A percentile compares a stretch with the other conserved stretches of the same genome.
phyloP scores from a whole-genome alignment of 352 stramenopile species.

The Elongisporangium prolatum region DNA sequence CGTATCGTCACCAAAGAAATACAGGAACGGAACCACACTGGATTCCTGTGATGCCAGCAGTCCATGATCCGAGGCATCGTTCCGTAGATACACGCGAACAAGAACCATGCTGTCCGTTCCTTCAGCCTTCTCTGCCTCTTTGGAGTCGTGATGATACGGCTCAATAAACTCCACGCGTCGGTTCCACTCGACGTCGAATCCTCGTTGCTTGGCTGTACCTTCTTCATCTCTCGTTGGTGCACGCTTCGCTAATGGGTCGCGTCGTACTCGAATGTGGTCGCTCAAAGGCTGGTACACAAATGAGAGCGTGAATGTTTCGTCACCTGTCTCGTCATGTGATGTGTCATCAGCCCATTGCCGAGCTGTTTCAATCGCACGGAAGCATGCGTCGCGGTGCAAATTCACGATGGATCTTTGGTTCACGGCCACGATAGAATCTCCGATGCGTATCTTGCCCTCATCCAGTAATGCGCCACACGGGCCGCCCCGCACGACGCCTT shows the following conservation, averaged over 20 bases:
- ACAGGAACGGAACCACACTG: slow-evolving; percentile 83
- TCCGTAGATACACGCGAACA: slow-evolving; percentile 70
- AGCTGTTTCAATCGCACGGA: slow-evolving; percentile 68
- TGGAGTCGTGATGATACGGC: slow-evolving; percentile 20
- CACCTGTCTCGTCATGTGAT: slow-evolving; percentile 5
- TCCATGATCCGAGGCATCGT: slow-evolving; percentile 71
- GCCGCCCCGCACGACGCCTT: slow-evolving; percentile 66
- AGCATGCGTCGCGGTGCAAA: slow-evolving; percentile 71
- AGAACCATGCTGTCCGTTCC: slow-evolving; percentile 34
- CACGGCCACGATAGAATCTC: slow-evolving; percentile 72
- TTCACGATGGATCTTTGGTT: slow-evolving; percentile 82
- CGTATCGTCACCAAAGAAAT: slow-evolving; percentile 84
- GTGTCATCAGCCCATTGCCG: slow-evolving; percentile 27
- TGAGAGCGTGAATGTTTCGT: slow-evolving; percentile 50
- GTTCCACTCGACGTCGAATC: slow-evolving; percentile 82
- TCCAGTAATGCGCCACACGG: slow-evolving; percentile 54
- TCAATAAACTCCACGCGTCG: slow-evolving; percentile 76
- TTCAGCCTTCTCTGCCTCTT: slow-evolving; percentile 1
- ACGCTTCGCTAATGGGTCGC: slow-evolving; percentile 1
- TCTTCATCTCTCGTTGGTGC: slow-evolving; percentile 4
- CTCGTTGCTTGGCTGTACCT: background rate
- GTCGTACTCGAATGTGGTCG: slow-evolving; percentile 5
- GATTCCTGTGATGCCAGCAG: slow-evolving; percentile 72
- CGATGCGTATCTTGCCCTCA: slow-evolving; percentile 66
- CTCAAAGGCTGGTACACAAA: slow-evolving; percentile 59